Evolutionary conservation across 768 basidiomycete genomes (phyloP).

Genomic region (Suillus variegatus): DNA sequence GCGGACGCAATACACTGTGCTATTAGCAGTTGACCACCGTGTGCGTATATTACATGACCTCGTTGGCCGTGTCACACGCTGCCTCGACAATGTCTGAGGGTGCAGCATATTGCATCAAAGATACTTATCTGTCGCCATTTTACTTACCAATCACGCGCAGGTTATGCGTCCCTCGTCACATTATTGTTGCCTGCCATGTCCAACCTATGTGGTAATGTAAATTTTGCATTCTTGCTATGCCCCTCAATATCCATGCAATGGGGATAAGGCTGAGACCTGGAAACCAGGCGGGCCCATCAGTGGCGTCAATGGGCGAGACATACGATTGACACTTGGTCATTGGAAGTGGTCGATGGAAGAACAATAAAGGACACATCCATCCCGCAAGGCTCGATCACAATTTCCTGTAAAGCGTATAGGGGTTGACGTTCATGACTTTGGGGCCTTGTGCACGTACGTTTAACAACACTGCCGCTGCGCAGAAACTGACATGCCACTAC

Average conservation of each 20-base stretch:
- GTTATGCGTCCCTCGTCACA: not conserved
- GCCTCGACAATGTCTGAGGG: not conserved
- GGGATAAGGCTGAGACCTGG: not conserved
- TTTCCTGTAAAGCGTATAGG: conserved; percentile 1
- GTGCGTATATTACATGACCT: not conserved
- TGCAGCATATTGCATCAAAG: not conserved
- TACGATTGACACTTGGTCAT: not conserved
- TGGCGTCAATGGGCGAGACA: not conserved
- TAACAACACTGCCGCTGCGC: not conserved
- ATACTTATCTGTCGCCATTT: not conserved
- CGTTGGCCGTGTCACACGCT: not conserved
- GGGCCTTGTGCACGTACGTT: not conserved
- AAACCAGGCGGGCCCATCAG: not conserved
- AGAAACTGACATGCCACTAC: not conserved
- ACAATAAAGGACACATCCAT: not conserved
- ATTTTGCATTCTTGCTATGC: not conserved
- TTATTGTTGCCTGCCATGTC: not conserved
- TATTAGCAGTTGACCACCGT: not conserved
- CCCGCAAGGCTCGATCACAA: not conserved
- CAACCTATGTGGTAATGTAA: not conserved
- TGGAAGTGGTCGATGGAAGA: not conserved
- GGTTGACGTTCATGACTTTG: not conserved
- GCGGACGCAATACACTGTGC: not conserved
- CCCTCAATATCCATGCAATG: not conserved
- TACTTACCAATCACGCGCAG: not conserved